Base-by-base conservation (phyloP, 352 stramenopile genomes). In the Phytophthora quininea region DNA sequence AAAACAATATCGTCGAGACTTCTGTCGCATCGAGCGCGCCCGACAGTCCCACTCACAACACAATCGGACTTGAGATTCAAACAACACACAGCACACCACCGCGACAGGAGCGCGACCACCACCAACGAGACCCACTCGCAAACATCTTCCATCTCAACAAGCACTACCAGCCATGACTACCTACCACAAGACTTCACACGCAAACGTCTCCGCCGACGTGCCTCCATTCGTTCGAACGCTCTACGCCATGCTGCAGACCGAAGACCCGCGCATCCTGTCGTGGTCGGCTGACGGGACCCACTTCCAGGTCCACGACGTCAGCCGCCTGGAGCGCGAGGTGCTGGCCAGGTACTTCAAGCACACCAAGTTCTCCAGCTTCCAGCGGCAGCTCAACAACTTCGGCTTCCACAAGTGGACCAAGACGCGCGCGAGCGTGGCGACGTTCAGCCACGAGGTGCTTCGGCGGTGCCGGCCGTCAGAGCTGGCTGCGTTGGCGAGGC, bases 351-450 rank as follows among this genome's bases (percentile, higher is more conserved):
- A 95, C 67, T 95, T 95, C 64, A 89, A 87, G 52, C 88, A 96
- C 67, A 79, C 70, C 62, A 96, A 91, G 62, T 97, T 97, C 73
- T 89, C 92, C 35, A 97, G 88, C 32, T 90, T 98, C 54, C 88
- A 96, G 61, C 83, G 92, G 27, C 90, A 98, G 71, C 76, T 98
- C 46, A 97, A 95, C 74, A 97, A 98, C 67, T 98, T 98, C 74
- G 82, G 74, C 12, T 98, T 98, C 69, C 77, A 74, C 68, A 93
- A 93, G 66, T 91, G 82, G 82, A 91, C 83, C 66, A 91, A 91
- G 64, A 84, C 79, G 58, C 77, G 78, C 59, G 69, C 79, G 54
- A 72, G 69, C 46, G 75, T 89, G 29, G 86, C 79, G 71, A 90
- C 82, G 19, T 90, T 90, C 57, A 87, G 75, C 15, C 84, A 90